Evolutionary conservation across 2,329 filamentous ascomycete genomes (phyloP).

Genomic region (Aureobasidium mangrovei): DNA sequence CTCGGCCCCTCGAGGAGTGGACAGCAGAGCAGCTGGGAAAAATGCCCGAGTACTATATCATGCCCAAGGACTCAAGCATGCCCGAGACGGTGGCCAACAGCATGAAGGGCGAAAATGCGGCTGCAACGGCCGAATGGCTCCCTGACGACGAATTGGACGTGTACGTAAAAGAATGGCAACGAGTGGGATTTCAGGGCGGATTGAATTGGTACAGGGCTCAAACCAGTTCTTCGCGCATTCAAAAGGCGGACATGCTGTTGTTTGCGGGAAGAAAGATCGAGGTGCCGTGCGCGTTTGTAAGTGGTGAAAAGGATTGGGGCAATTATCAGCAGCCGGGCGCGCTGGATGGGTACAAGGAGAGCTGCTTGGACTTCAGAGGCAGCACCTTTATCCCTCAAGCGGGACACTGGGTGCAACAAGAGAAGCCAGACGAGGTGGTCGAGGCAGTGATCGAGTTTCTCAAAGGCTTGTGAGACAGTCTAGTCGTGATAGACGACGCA

Average conservation of each 20-base stretch:
- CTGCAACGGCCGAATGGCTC: slow-evolving; percentile 46
- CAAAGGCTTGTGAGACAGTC: slow-evolving; percentile 5
- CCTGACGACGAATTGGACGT: slow-evolving; percentile 48
- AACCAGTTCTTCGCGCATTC: slow-evolving; percentile 35
- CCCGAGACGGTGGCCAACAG: slow-evolving; percentile 46
- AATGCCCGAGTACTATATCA: slow-evolving; percentile 61
- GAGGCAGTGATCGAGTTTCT: slow-evolving; percentile 40
- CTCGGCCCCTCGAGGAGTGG: slow-evolving; percentile 48
- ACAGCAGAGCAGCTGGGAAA: slow-evolving; percentile 47
- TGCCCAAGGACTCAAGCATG: slow-evolving; percentile 51
- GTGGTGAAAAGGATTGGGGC: slow-evolving; percentile 56
- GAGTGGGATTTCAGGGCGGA: slow-evolving; percentile 57
- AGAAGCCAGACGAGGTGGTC: slow-evolving; percentile 49
- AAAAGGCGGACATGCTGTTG: slow-evolving; percentile 46
- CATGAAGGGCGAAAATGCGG: slow-evolving; percentile 45
- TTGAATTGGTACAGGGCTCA: slow-evolving; percentile 60
- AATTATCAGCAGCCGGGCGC: slow-evolving; percentile 59
- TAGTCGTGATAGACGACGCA: background rate
- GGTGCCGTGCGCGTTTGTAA: slow-evolving; percentile 54
- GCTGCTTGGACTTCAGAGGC: slow-evolving; percentile 46
- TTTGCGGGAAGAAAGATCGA: slow-evolving; percentile 54
- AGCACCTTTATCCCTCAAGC: slow-evolving; percentile 48
- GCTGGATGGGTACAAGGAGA: slow-evolving; percentile 46
- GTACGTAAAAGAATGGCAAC: slow-evolving; percentile 52
- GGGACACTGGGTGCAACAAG: slow-evolving; percentile 64